phyloP scores from a whole-genome alignment of 2,329 filamentous ascomycete species.

The Stagonosporopsis cucurbitacearum region DNA sequence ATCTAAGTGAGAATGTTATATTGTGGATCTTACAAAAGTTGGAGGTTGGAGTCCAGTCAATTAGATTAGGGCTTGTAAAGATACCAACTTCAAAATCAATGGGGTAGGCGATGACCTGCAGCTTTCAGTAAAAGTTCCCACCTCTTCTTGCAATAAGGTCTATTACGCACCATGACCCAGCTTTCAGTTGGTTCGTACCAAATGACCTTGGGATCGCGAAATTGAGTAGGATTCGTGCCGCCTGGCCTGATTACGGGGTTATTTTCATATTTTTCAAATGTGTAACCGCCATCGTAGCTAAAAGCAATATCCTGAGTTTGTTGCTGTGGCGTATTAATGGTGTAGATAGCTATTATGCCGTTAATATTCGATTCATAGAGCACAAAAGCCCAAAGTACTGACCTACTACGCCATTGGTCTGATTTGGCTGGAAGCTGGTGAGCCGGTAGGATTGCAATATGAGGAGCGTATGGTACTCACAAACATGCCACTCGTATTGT shows the following conservation, averaged over 20 bases:
- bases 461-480: neutral
- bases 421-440: constrained; percentile 55
- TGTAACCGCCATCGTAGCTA: constrained; percentile 66
- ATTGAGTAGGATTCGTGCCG: constrained; percentile 59
- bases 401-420: neutral
- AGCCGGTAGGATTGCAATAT: neutral
- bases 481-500: constrained; percentile 73
- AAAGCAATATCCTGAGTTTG: constrained; percentile 68
- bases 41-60: constrained; percentile 63
- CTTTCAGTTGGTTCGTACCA: constrained; percentile 6
- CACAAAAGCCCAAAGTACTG: neutral
- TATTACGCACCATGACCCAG: constrained; percentile 54
- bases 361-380: constrained; percentile 37
- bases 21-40: constrained; percentile 59
- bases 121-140: neutral
- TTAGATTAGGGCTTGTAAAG: constrained; percentile 66
- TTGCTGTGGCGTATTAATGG: constrained; percentile 51
- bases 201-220: constrained; percentile 71
- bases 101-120: constrained; percentile 60
- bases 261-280: constrained; percentile 63
- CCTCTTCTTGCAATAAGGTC: neutral
- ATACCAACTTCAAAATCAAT: constrained; percentile 65
- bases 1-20: too few species aligned
- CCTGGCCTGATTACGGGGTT: constrained; percentile 65
- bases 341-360: constrained; percentile 68